phyloP scores from a whole-genome alignment of 31 red algal species.

The Endocladia muricata region DNA sequence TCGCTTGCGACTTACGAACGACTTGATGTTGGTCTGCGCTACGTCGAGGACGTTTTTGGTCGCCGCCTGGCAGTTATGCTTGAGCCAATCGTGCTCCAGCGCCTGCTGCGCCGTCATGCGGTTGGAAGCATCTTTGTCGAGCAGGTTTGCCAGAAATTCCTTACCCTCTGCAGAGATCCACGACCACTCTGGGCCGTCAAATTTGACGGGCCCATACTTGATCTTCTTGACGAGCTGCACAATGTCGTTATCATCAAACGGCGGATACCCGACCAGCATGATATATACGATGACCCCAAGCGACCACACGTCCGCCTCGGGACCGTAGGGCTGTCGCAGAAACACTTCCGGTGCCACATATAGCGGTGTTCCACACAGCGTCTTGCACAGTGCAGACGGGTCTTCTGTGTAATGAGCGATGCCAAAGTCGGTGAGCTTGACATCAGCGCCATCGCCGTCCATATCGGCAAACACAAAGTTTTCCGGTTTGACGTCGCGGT shows the following conservation, averaged over 20 bases:
- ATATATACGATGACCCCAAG: slow-evolving; percentile 94
- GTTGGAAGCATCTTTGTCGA: slow-evolving; percentile 73
- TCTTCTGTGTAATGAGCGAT: slow-evolving; percentile 70
- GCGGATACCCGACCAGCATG: slow-evolving; percentile 92
- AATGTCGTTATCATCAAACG: slow-evolving; percentile 89
- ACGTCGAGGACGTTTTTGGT: slow-evolving; percentile 53
- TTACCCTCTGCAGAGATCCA: slow-evolving; percentile 63
- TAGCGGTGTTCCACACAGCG: slow-evolving; percentile 87
- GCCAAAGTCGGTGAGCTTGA: slow-evolving; percentile 86
- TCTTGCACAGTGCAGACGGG: slow-evolving; percentile 64
- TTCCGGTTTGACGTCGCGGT: slow-evolving; percentile 97
- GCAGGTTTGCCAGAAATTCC: slow-evolving; percentile 61
- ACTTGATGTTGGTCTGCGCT: slow-evolving; percentile 75
- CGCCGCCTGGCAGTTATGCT: slow-evolving; percentile 59
- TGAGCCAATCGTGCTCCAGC: slow-evolving; percentile 74
- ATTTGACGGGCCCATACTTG: slow-evolving; percentile 63
- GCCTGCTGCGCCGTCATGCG: slow-evolving; percentile 77
- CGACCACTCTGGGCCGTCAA: slow-evolving; percentile 62
- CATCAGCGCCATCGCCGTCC: slow-evolving; percentile 45
- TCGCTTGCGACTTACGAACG: slow-evolving; percentile 60
- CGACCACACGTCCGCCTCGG: slow-evolving; percentile 90
- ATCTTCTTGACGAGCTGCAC: slow-evolving; percentile 72
- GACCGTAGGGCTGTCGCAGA: slow-evolving; percentile 78
- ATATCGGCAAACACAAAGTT: slow-evolving; percentile 84
- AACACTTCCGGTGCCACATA: slow-evolving; percentile 98